Evolutionary conservation across 2,329 filamentous ascomycete species (phyloP).

Genomic region (Dactylonectria macrodidyma): DNA sequence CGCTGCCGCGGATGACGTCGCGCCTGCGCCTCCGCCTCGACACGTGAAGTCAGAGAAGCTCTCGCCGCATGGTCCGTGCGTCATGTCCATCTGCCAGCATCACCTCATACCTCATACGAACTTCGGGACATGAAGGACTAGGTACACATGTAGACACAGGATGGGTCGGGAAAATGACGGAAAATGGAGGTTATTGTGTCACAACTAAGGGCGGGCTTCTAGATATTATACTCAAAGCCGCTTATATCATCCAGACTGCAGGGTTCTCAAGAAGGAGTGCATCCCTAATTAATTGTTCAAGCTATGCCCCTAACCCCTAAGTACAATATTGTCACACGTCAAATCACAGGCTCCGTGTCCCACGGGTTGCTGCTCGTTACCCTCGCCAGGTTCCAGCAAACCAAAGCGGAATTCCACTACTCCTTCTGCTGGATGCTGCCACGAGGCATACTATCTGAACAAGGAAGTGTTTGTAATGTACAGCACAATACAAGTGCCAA

Average conservation of each 20-base stretch:
- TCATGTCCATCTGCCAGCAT: not conserved
- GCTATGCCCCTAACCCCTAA: not conserved
- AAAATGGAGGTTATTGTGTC: not conserved
- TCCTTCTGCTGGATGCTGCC: slow-evolving; percentile 33
- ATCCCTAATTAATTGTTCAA: not conserved
- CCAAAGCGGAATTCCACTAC: slow-evolving; percentile 15
- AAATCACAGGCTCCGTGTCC: not conserved
- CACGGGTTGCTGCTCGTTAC: slow-evolving; percentile 7
- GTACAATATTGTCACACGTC: not conserved
- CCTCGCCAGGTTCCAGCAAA: slow-evolving; percentile 16
- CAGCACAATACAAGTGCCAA: slow-evolving; percentile 40
- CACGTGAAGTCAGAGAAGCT: slow-evolving; percentile 45
- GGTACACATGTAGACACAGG: not conserved
- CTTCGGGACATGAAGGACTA: too few species aligned
- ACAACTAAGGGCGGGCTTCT: not conserved
- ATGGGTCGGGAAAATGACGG: too few species aligned
- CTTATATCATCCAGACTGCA: slow-evolving; percentile 1
- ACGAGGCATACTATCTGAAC: slow-evolving; percentile 45
- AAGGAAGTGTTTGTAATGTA: slow-evolving; percentile 42
- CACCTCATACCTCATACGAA: too few species aligned
- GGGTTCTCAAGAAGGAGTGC: not conserved
- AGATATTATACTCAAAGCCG: not conserved
- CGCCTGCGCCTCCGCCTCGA: slow-evolving; percentile 26
- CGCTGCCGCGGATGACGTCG: slow-evolving; percentile 33
- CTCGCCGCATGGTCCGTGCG: slow-evolving; percentile 24